Evolutionary conservation across 2,329 filamentous ascomycete species (phyloP).

Genomic region (Verticillium zaregamsianum): DNA sequence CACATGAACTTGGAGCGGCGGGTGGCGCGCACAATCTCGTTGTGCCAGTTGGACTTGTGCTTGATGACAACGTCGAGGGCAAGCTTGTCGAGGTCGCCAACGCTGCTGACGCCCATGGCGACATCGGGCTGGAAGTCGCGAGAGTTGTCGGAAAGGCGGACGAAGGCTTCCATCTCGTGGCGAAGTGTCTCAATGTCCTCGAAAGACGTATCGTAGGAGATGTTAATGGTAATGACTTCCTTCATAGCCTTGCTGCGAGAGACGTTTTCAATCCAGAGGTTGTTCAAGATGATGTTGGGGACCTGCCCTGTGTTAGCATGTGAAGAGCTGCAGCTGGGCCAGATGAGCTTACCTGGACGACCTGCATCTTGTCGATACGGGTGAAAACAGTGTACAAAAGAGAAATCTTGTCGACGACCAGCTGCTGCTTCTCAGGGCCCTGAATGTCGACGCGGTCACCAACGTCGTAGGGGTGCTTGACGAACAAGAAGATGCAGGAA

Average conservation of each 20-base stretch:
- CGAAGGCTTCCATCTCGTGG: slow-evolving; percentile 79
- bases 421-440: slow-evolving; percentile 34
- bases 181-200: slow-evolving; percentile 86
- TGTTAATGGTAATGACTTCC: slow-evolving; percentile 73
- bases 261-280: slow-evolving; percentile 92
- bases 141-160: slow-evolving; percentile 75
- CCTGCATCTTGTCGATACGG: slow-evolving; percentile 75
- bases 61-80: slow-evolving; percentile 77
- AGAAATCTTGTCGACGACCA: slow-evolving; percentile 90
- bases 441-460: slow-evolving; percentile 86
- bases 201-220: slow-evolving; percentile 82
- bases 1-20: slow-evolving; percentile 97
- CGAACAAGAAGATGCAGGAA: slow-evolving; percentile 96
- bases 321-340: neutral
- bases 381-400: slow-evolving; percentile 91
- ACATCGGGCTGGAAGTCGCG: slow-evolving; percentile 90
- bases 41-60: slow-evolving; percentile 91
- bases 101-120: slow-evolving; percentile 69
- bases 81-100: slow-evolving; percentile 85
- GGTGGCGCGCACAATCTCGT: slow-evolving; percentile 75
- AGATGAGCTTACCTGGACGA: slow-evolving; percentile 45
- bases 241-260: slow-evolving; percentile 89
- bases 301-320: slow-evolving; percentile 47
- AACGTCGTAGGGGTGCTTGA: slow-evolving; percentile 97
- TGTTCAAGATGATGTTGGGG: slow-evolving; percentile 89